Base-by-base conservation (phyloP, 352 stramenopile species). In the Globisporangium yorkense region DNA sequence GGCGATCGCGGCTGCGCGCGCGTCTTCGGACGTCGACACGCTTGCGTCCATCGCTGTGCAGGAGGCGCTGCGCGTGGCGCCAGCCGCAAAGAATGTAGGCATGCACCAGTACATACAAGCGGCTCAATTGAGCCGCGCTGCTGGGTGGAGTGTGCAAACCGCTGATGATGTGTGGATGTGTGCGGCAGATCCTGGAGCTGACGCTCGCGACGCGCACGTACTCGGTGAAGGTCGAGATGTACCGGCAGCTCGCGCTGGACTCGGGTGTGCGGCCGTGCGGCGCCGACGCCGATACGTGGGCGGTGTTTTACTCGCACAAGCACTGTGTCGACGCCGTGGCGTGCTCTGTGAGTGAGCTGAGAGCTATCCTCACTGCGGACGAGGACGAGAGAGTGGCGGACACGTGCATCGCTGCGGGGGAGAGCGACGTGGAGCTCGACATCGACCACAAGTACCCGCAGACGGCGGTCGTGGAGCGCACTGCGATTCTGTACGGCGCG, bases 401-500 rank as follows among this genome's bases (percentile, higher is more conserved):
- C 41, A 67, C 69, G 9, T 94, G 84, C 37, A 59, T 89, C 6
- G 80, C 79, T 27, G 71, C 79, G 12, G 79, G 77, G 24, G 59
- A 84, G 44, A 89, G 90, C 51, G 84, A 92, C 45, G 65, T 89
- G 2, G 80, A 86, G 45, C 56, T 91, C 29, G 63, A 62, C 24
- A 64, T 87, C 27, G 84, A 94, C 37, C 80, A 94, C 74, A 84
- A 87, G 58, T 89, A 87, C 50, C 78, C 77, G 5, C 68, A 83
- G 39, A 54, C 73, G 51, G 57, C 59, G 50, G 56, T 56, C 16
- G 54, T 48, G 31, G 64, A 54, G 24, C 59, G 54, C 13, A 92
- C 87, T 15, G 79, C 70, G 29, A 88, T 96, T 59, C 47, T 96
- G n/a, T 96, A 96, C 57, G 87, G 85, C n/a, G 73, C 80, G 8